Evolutionary conservation across 345 rosid species (phyloP).

Genomic region (Atalantia buxifolia): DNA sequence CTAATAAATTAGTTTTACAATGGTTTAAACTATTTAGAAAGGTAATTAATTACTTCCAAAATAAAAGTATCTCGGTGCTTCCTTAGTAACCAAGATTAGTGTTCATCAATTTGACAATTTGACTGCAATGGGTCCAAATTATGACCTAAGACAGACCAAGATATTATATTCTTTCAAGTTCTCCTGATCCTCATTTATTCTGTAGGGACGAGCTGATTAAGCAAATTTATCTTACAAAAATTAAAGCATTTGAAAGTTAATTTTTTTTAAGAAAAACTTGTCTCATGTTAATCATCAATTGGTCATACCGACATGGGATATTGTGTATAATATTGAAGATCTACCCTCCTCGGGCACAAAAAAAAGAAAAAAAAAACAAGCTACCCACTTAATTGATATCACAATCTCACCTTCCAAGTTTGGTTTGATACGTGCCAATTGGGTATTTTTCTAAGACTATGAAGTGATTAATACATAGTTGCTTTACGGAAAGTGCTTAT

Average conservation of each 20-base stretch:
- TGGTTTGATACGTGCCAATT: slow-evolving; percentile 2
- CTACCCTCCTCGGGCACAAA: too few relatives aligned
- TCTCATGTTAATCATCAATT: neutral
- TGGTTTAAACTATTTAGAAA: neutral
- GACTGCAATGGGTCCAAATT: neutral
- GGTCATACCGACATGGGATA: neutral
- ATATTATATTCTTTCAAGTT: neutral
- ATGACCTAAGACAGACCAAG: neutral
- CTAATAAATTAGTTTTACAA: neutral
- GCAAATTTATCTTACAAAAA: neutral
- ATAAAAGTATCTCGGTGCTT: neutral
- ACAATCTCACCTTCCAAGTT: slow-evolving; percentile 3
- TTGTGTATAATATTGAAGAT: too few relatives aligned
- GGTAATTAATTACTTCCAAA: neutral
- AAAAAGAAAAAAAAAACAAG: too few relatives aligned
- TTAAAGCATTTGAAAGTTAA: neutral
- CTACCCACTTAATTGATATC: neutral
- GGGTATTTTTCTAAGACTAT: neutral
- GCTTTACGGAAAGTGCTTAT: slow-evolving; percentile 1
- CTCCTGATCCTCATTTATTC: neutral
- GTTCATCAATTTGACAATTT: slow-evolving; percentile 5
- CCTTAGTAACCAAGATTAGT: neutral
- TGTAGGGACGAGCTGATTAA: neutral
- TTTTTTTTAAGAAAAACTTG: neutral
- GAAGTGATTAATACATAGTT: neutral